Conservation (phyloP, 305 asterid genomes). For the Rubia peregrina region DNA sequence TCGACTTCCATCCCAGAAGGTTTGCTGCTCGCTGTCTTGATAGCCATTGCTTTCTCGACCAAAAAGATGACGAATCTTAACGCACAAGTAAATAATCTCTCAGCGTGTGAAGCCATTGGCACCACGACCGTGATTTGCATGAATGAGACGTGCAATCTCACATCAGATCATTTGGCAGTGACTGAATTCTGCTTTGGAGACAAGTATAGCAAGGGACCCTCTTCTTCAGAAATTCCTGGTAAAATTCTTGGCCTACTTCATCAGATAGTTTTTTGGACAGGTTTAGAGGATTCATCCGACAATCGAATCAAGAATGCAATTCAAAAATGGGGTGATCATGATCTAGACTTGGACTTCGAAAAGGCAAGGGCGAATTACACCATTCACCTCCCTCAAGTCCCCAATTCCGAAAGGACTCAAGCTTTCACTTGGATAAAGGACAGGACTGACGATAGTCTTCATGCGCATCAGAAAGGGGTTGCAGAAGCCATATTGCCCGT, state of each 20-base stretch:
- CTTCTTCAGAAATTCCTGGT: neutral
- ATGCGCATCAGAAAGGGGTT: constrained; percentile 22
- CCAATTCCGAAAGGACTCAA: neutral
- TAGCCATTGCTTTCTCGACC: constrained; percentile 24
- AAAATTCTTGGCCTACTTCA: neutral
- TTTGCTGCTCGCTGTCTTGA: constrained; percentile 23
- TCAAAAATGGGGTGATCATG: constrained; percentile 14
- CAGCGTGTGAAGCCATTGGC: constrained; percentile 27
- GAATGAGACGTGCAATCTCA: constrained; percentile 21
- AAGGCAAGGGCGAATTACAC: constrained; percentile 8
- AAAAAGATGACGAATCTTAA: constrained; percentile 18
- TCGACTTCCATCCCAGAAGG: constrained; percentile 32
- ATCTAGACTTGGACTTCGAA: constrained; percentile 12
- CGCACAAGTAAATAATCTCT: constrained; percentile 28
- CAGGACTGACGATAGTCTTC: constrained; percentile 13
- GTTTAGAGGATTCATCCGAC: neutral
- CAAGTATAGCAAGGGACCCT: neutral
- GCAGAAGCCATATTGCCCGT: constrained; percentile 19
- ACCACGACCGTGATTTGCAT: constrained; percentile 27
- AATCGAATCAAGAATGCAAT: constrained; percentile 17
- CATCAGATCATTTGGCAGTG: constrained; percentile 16
- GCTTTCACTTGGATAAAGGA: constrained; percentile 14
- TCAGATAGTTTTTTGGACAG: constrained; percentile 10
- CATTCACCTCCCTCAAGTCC: constrained; percentile 10
- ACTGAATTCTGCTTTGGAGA: constrained; percentile 18